Percentiles rank a stretch among this genome's conserved stretches.
Conservation (phyloP, 805 yeast species). For the Yarrowia yakushimensis region DNA sequence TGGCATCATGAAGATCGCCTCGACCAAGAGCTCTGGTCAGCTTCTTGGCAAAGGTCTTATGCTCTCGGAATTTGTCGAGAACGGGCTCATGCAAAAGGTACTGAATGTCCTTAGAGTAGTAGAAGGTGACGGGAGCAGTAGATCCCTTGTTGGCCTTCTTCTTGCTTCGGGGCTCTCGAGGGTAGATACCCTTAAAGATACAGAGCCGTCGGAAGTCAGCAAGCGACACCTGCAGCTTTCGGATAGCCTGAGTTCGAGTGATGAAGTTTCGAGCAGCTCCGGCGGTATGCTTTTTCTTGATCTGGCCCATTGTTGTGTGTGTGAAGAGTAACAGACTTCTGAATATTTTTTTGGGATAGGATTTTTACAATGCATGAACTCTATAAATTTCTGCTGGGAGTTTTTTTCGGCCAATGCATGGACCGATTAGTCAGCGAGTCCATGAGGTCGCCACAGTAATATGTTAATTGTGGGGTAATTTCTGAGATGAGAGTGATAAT, state of each 20-base stretch:
- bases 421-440: not conserved
- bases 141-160: constrained; percentile 97
- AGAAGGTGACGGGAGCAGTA: constrained; percentile 94
- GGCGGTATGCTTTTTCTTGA: constrained; percentile 74
- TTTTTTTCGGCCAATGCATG: not conserved
- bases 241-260: constrained; percentile 92
- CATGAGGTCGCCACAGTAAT: not conserved
- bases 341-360: constrained; percentile 23
- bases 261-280: constrained; percentile 92
- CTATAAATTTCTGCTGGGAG: constrained; percentile 8
- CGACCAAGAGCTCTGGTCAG: constrained; percentile 85
- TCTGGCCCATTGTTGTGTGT: constrained; percentile 39
- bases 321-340: constrained; percentile 3
- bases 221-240: constrained; percentile 83
- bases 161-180: constrained; percentile 93
- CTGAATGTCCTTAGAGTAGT: constrained; percentile 90
- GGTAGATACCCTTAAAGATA: constrained; percentile 96
- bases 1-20: constrained; percentile 87
- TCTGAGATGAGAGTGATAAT: not conserved
- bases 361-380: constrained; percentile 22
- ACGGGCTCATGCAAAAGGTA: constrained; percentile 94
- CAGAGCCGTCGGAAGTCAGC: constrained; percentile 94
- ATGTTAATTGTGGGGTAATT: not conserved
- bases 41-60: constrained; percentile 89
- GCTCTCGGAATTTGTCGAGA: constrained; percentile 85